Percentiles rank a stretch among this genome's conserved stretches.
These are phyloP conservation scores for Myxozyma mucilagina DNA, from an alignment of 805 yeast genomes.

Conservation along the genomic window DNA sequence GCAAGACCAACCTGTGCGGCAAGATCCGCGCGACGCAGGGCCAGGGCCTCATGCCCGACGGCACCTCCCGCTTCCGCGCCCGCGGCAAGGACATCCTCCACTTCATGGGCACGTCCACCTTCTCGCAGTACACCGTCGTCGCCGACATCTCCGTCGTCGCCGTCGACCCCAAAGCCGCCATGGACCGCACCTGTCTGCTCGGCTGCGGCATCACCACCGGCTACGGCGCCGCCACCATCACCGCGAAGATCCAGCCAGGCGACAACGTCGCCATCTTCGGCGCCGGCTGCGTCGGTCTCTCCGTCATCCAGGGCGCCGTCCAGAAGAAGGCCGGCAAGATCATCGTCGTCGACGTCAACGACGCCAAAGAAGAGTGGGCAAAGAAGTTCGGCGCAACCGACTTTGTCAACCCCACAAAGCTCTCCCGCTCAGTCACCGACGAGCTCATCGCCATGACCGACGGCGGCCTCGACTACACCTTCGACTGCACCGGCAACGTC, in stretches of 20 bases:
- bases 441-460: slow-evolving; percentile 86
- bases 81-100: slow-evolving; percentile 80
- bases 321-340: slow-evolving; percentile 73
- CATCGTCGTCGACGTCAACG: slow-evolving; percentile 85
- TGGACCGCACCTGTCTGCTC: slow-evolving; percentile 84
- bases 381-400: slow-evolving; percentile 91
- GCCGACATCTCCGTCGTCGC: slow-evolving; percentile 97
- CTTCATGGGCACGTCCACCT: slow-evolving; percentile 98
- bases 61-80: slow-evolving; percentile 84
- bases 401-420: slow-evolving; percentile 79
- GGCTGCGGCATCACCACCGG: slow-evolving; percentile 99
- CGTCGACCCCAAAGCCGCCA: slow-evolving; percentile 77
- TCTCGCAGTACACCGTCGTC: slow-evolving; percentile 95
- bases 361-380: slow-evolving; percentile 83
- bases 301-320: slow-evolving; percentile 93
- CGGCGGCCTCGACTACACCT: slow-evolving; percentile 95
- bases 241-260: slow-evolving; percentile 87
- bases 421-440: slow-evolving; percentile 73
- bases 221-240: slow-evolving; percentile 93
- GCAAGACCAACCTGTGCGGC: slow-evolving; percentile 95
- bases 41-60: slow-evolving; percentile 98
- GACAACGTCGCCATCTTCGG: slow-evolving; percentile 97
- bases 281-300: slow-evolving; percentile 95
- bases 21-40: slow-evolving; percentile 97
- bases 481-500: slow-evolving; percentile 97